Base-by-base conservation (phyloP, 495 filamentous ascomycete genomes). In the Penicillium pulvis region DNA sequence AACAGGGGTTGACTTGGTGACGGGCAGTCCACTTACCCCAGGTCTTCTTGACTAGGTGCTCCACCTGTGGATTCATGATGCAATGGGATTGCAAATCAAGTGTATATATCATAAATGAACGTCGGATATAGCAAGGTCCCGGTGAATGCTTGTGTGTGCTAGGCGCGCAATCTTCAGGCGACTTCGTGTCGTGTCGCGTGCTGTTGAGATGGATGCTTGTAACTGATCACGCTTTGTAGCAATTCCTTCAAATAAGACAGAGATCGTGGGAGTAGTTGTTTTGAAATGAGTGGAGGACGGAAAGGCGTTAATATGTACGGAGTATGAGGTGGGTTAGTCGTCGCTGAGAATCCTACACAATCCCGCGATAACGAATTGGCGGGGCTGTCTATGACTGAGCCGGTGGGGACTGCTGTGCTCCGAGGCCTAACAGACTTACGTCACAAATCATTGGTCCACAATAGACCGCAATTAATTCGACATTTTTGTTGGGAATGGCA, bases 31-130 rank as follows among this genome's bases (percentile, higher is more conserved):
- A 77, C 75, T 72, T 81, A 75, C 79, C 75, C 90, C 89, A 92
- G 60, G 81, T 82, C 71, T 89, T 90, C 57, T 89, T 77, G 55
- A 90, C 85, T 45, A 95, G 76, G 20, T 79, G 78, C 3, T 76
- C 65, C 17, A 93, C 81, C 70, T 91, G 87, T 10, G 83, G 76
- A 58, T 93, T 87, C 91, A 95, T 94, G 46, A 44, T 62, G 47
- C 30, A 43, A 26, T 50, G 14, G 7, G 43, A 42, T 36, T 41
- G n/a, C 24, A 6, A 5, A 46, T 46, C 17, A 46, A 24, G 11
- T 12, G 20, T 41, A 7, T 16, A 17, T n/a, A 41, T 16, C 14
- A 41, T n/a, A 17, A 41, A 41, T 41, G 39, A 8, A 17, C 39
- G n/a, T 41, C n/a, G 14, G 20, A 1, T 47, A 5, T 12, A 6